phyloP scores from a whole-genome alignment of 257 asterid genomes.

The Parsonsia alboflavescens region DNA sequence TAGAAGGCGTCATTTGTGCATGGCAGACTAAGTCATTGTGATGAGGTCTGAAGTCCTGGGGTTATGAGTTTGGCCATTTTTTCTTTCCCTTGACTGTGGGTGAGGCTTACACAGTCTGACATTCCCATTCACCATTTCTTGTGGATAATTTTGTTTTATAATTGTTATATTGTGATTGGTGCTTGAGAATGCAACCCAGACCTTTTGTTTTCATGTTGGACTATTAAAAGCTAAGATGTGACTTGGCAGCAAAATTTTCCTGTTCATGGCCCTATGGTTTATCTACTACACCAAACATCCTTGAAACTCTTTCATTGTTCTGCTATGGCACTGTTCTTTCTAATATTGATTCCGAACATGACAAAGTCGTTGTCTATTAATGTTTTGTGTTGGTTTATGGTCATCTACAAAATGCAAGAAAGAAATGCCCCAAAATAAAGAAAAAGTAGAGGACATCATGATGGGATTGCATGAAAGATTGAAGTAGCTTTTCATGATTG shows the following conservation, averaged over 20 bases:
- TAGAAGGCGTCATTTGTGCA: background rate
- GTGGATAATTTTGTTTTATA: too few relatives aligned
- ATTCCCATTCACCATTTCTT: background rate
- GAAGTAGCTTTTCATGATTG: background rate
- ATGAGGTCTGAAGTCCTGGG: background rate
- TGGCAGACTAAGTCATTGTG: background rate
- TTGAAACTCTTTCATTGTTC: background rate
- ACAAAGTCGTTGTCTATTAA: too few relatives aligned
- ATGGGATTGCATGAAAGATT: background rate
- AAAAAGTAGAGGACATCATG: background rate
- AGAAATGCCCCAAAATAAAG: background rate
- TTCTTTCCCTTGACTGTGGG: background rate
- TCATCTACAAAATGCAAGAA: background rate
- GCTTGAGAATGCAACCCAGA: background rate
- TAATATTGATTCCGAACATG: too few relatives aligned
- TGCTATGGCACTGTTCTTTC: background rate
- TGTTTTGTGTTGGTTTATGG: too few relatives aligned
- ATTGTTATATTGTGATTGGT: background rate
- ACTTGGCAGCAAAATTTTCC: background rate
- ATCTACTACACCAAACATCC: background rate
- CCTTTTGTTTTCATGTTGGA: background rate
- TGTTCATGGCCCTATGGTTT: background rate
- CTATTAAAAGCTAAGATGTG: background rate
- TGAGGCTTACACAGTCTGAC: background rate
- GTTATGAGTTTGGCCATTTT: background rate